Evolutionary conservation across 495 filamentous ascomycete genomes (phyloP), one percentile per base, ranked within the genome.

Genomic region (Aspergillus conjunctus): DNA sequence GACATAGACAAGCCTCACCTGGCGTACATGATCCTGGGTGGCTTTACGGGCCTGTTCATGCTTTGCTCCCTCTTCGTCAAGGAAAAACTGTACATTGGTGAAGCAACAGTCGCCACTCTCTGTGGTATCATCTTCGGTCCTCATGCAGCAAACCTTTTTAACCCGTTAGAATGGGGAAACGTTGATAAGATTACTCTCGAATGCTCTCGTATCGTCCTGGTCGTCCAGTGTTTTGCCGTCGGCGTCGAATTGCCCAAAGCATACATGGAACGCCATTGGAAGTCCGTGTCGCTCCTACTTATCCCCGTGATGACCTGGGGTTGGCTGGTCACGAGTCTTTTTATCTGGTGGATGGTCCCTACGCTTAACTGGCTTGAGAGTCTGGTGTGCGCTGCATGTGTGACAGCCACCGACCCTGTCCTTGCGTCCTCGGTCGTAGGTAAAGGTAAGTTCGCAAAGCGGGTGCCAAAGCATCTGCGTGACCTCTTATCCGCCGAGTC

Each of bases 201-300:
- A 71, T 97, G 93, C 80, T 97, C 93, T 11, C 88, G 95, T 59
- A 93, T 99, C 65, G 95, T 99, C 60, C 84, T 99, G 34, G 95
- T 98, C 56, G 95, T 99, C 39, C 95, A 99, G 80, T 99, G 95
- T 81, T 99, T 99, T 72, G 95, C 95, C 76, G 91, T 99, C 58
- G 95, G 95, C 22, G 95, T 99, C 79, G 95, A 99, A 76, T 83
- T 99, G 82, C 95, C 95, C 51, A 93, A 93, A 75, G 79, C 86
- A 43, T 99, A 98, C 76, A 98, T 99, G 95, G 93, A 97, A 68
- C 88, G 87, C 61, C 95, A 99, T 73, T 99, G 95, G 95, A 88
- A 85, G 68, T 97, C 93, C 6, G 93, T 99, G 59, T 76, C 88
- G 3, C 85, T 97, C 64, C 75, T 99, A 61, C 83, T 99, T 30